Conservation (phyloP, 768 basidiomycete genomes). For the Macrolepiota albuminosa region DNA sequence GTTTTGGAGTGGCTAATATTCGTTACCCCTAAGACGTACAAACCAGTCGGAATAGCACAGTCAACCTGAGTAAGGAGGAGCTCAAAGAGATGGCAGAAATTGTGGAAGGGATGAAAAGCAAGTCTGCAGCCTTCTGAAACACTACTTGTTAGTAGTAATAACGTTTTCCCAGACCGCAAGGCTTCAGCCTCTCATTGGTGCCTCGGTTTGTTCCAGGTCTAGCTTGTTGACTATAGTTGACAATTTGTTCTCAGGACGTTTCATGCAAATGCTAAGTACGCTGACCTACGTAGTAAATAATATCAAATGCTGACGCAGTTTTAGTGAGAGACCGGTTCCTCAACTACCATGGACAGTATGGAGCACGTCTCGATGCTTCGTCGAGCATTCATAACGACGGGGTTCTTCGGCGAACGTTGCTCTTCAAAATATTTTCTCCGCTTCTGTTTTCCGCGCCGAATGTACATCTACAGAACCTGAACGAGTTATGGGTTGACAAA, state of each 20-base stretch:
- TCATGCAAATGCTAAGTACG: background rate
- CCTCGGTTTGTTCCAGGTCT: background rate
- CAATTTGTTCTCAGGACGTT: background rate
- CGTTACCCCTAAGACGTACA: background rate
- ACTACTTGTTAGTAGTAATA: background rate
- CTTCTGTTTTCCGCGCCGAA: constrained; percentile 42
- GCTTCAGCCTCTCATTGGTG: constrained; percentile 9
- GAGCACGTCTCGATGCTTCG: constrained; percentile 34
- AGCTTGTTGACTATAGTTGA: too few species aligned
- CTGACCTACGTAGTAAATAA: background rate
- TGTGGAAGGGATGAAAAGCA: constrained; percentile 8
- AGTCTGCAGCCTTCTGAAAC: background rate
- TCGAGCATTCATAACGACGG: constrained; percentile 15
- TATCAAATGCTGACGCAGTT: background rate
- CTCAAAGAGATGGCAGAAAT: constrained; percentile 13
- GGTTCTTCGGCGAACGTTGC: constrained; percentile 30
- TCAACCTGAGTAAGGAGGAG: constrained; percentile 4
- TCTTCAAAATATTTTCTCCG: constrained; percentile 37
- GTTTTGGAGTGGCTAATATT: background rate
- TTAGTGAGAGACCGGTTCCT: constrained; percentile 24
- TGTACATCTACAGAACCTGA: constrained; percentile 34
- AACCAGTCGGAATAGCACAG: constrained; percentile 1
- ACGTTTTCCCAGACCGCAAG: background rate
- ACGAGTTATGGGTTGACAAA: constrained; percentile 44
- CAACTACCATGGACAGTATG: constrained; percentile 39